Conservation (phyloP, 1,284 basidiomycete species). For the Cerrena zonata region DNA sequence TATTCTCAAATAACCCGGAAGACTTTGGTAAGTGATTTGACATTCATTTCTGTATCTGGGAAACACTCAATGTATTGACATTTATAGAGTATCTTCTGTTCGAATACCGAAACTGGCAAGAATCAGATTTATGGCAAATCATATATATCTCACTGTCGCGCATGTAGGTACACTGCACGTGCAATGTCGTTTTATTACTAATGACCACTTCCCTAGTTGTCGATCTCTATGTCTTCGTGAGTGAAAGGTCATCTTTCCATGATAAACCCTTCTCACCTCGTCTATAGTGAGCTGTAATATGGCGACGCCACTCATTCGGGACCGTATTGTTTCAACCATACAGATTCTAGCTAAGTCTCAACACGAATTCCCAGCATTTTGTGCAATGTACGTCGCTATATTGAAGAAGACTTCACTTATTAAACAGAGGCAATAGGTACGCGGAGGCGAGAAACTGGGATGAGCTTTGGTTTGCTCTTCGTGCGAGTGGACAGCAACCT, state of each 20-base stretch:
- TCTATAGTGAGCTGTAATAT: slow-evolving; percentile 7
- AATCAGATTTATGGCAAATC: not conserved
- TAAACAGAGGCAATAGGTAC: not conserved
- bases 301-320: not conserved
- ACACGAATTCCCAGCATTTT: too few species aligned
- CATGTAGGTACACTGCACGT: not conserved
- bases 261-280: not conserved
- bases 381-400: not conserved
- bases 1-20: not conserved
- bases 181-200: not conserved
- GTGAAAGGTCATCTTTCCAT: too few species aligned
- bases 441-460: not conserved
- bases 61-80: not conserved
- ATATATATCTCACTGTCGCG: not conserved
- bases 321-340: not conserved
- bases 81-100: not conserved
- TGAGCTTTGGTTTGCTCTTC: not conserved
- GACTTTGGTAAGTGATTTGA: not conserved
- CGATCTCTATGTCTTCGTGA: too few species aligned
- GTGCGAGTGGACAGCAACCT: not conserved
- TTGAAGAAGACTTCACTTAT: not conserved
- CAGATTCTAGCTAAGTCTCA: not conserved
- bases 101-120: not conserved
- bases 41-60: not conserved
- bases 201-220: too few species aligned